Conservation (phyloP, 202 grass and related monocot genomes). For the Zizania palustris region DNA sequence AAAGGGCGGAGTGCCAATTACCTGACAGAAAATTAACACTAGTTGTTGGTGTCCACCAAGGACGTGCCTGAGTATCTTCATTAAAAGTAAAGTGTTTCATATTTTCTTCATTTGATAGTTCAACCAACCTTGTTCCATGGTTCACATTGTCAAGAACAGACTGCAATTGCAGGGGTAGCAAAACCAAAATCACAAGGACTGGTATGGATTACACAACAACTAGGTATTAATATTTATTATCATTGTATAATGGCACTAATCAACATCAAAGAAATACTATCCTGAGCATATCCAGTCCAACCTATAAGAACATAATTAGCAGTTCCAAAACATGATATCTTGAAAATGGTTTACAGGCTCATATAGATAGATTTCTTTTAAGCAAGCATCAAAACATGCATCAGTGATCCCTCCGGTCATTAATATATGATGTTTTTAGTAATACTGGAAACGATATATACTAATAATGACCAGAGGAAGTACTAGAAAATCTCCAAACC, state of each 20-base stretch:
- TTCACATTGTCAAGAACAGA: slow-evolving; percentile 61
- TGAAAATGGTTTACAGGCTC: neutral
- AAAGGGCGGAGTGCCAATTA: slow-evolving; percentile 43
- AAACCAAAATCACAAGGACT: slow-evolving; percentile 24
- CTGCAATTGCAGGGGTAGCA: slow-evolving; percentile 44
- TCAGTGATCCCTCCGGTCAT: neutral
- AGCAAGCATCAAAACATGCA: neutral
- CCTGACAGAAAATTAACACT: slow-evolving; percentile 84
- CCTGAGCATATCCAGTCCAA: neutral
- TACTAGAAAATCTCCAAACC: neutral
- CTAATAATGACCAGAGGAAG: neutral
- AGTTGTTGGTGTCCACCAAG: slow-evolving; percentile 87
- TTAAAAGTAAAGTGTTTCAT: slow-evolving; percentile 75
- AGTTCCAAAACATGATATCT: neutral
- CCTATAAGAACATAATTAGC: slow-evolving; percentile 11
- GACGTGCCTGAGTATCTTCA: slow-evolving; percentile 80
- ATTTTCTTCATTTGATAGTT: slow-evolving; percentile 70
- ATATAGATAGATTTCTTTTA: slow-evolving; percentile 23
- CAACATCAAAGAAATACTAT: neutral
- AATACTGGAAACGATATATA: too few species aligned
- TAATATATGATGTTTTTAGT: too few species aligned
- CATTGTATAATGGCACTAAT: slow-evolving; percentile 25
- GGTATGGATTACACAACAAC: neutral
- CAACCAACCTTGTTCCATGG: slow-evolving; percentile 70
- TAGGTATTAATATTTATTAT: slow-evolving; percentile 5